Evolutionary conservation across 306 rosid genomes (phyloP), one percentile per base, ranked within the genome.

Genomic region (Canavalia ensiformis): DNA sequence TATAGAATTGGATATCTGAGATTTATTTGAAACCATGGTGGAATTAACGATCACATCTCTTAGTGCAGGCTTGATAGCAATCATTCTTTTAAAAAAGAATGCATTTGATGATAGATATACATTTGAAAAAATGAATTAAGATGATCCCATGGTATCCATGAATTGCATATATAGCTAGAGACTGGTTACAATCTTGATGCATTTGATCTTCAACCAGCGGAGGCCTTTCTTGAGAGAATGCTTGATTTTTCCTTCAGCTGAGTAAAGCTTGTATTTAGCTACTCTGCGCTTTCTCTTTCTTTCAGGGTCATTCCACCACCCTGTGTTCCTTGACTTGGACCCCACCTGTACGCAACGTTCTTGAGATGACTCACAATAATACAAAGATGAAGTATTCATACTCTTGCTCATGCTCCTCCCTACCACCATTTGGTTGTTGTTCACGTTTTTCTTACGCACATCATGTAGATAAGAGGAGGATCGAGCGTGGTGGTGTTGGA

Each of bases 281-380:
- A 91, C 85, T 72, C 97, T 75, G 0, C 91, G 73, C 29, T 71
- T 64, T 80, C 97, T 83, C 82, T 90, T 91, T 39, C 55, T 12
- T 66, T 90, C 92, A 0, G 97, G 86, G 9, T 90, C 89, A 13
- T 87, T 88, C 93, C 93, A 90, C 93, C 91, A 91, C 18, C 65
- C 76, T 4, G 60, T 67, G 5, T 35, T 9, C 2, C 59, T 78
- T 9, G 34, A 18, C 12, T 66, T 80, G 0, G 0, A 33, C 45
- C 2, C 33, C 3, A 12, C 10, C 7, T 35, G 7, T 2, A 4
- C 10, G 1, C 37, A 2, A 46, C 39, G 54, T 56, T 81, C 58
- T n/a, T 63, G 71, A 42, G 67, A 34, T 0, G 71, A n/a, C 34
- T 62, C 79, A 9, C 58, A 68, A 10, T 69, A 29, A 33, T n/a